These are phyloP conservation scores for Agrocybe pediades DNA, from an alignment of 768 basidiomycete genomes.

Conservation along the genomic window DNA sequence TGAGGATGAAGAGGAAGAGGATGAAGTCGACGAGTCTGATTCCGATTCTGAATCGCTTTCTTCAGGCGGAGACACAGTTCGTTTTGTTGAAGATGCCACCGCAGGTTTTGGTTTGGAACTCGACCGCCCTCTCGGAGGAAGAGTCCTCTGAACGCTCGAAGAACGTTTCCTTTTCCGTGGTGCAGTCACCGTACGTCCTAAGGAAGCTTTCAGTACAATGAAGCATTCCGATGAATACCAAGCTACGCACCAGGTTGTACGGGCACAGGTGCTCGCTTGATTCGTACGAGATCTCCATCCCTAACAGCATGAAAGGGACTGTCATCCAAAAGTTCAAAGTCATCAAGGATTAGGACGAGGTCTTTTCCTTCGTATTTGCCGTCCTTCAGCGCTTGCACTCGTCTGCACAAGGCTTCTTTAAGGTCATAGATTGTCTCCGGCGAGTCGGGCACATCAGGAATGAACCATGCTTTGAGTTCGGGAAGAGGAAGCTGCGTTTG, in stretches of 20 bases:
- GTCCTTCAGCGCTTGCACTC: constrained; percentile 32
- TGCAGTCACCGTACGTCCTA: background rate
- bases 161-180: constrained; percentile 29
- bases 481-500: constrained; percentile 50
- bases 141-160: constrained; percentile 2
- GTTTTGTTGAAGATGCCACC: background rate
- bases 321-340: constrained; percentile 48
- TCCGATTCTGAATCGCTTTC: constrained; percentile 12
- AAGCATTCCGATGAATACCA: too few species aligned
- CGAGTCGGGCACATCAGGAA: constrained; percentile 26
- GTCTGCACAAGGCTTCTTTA: constrained; percentile 36
- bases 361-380: constrained; percentile 19
- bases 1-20: constrained; percentile 5
- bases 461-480: constrained; percentile 54
- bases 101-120: background rate
- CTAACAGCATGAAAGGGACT: constrained; percentile 39
- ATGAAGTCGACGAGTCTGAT: constrained; percentile 22
- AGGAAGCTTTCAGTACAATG: too few species aligned
- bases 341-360: constrained; percentile 42
- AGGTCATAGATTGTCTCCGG: constrained; percentile 36
- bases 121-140: background rate
- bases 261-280: constrained; percentile 23
- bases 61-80: constrained; percentile 1
- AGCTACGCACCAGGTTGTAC: background rate
- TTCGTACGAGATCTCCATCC: constrained; percentile 49